These are phyloP conservation scores for Lactarius indigo DNA, from an alignment of 768 basidiomycete genomes.

Conservation along the genomic window DNA sequence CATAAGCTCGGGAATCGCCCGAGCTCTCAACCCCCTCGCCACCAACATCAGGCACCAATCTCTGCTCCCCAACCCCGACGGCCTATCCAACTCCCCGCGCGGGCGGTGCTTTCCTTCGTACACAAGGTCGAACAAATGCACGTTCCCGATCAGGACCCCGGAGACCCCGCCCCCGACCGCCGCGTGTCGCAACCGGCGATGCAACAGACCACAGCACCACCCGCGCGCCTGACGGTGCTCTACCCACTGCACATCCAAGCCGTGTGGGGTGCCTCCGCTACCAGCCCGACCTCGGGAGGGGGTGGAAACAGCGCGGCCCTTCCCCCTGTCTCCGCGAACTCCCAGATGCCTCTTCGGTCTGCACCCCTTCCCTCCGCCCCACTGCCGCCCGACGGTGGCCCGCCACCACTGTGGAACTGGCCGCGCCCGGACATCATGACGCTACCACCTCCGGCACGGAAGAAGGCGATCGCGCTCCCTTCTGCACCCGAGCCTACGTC, in stretches of 20 bases:
- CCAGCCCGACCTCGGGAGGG: background rate
- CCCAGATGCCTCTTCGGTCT: background rate
- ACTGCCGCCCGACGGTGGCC: background rate
- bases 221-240: background rate
- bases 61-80: constrained; percentile 21
- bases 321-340: background rate
- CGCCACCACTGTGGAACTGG: constrained; percentile 24
- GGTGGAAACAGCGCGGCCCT: background rate
- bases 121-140: constrained; percentile 6
- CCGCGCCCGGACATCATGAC: constrained; percentile 26
- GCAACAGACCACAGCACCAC: background rate
- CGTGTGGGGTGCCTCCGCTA: background rate
- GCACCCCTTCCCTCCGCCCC: background rate
- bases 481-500: background rate
- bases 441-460: constrained; percentile 7
- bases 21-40: background rate
- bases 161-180: background rate
- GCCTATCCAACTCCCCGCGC: constrained; percentile 16
- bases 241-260: constrained; percentile 20
- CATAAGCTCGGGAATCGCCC: constrained; percentile 11
- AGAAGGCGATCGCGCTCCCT: background rate
- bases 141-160: background rate
- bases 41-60: background rate
- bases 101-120: constrained; percentile 1
- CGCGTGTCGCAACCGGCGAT: background rate